phyloP scores from a whole-genome alignment of 2,329 filamentous ascomycete species.

The Fusarium devonianum region DNA sequence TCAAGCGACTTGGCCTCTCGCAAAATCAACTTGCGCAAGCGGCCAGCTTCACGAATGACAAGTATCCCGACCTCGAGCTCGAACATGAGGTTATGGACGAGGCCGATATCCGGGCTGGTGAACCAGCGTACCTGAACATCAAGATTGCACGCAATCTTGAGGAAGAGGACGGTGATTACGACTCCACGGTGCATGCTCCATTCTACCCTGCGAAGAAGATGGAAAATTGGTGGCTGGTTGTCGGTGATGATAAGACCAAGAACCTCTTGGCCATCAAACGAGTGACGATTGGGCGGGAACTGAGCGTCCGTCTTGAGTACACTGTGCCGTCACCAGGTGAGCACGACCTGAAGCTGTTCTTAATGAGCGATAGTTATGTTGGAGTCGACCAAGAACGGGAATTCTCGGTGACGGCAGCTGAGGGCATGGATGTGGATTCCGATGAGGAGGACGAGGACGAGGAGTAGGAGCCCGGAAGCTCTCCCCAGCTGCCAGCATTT shows the following conservation, averaged over 20 bases:
- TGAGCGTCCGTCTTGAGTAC: slow-evolving; percentile 85
- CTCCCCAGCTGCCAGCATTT: slow-evolving; percentile 26
- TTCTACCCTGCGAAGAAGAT: slow-evolving; percentile 93
- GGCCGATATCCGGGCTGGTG: slow-evolving; percentile 80
- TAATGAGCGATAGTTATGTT: slow-evolving; percentile 97
- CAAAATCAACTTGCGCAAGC: slow-evolving; percentile 86
- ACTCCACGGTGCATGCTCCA: slow-evolving; percentile 88
- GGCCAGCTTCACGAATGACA: slow-evolving; percentile 94
- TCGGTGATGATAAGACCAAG: slow-evolving; percentile 90
- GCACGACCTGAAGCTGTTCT: slow-evolving; percentile 86
- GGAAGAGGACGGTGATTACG: slow-evolving; percentile 68
- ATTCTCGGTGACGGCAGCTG: slow-evolving; percentile 84
- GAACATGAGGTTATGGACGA: slow-evolving; percentile 86
- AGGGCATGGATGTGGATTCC: slow-evolving; percentile 94
- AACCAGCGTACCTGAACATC: slow-evolving; percentile 82
- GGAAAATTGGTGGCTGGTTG: slow-evolving; percentile 98
- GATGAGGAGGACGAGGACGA: slow-evolving; percentile 70
- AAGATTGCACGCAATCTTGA: slow-evolving; percentile 84
- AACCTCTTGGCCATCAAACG: slow-evolving; percentile 92
- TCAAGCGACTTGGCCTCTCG: slow-evolving; percentile 79
- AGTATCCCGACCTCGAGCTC: slow-evolving; percentile 93
- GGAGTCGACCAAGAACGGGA: slow-evolving; percentile 95
- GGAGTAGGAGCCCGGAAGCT: slow-evolving; percentile 29
- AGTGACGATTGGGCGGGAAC: slow-evolving; percentile 80
- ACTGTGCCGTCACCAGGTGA: slow-evolving; percentile 84